A percentile compares a stretch with the other conserved stretches of the same genome.
phyloP scores from a whole-genome alignment of 2,329 filamentous ascomycete genomes.

The Aspergillus felis region DNA sequence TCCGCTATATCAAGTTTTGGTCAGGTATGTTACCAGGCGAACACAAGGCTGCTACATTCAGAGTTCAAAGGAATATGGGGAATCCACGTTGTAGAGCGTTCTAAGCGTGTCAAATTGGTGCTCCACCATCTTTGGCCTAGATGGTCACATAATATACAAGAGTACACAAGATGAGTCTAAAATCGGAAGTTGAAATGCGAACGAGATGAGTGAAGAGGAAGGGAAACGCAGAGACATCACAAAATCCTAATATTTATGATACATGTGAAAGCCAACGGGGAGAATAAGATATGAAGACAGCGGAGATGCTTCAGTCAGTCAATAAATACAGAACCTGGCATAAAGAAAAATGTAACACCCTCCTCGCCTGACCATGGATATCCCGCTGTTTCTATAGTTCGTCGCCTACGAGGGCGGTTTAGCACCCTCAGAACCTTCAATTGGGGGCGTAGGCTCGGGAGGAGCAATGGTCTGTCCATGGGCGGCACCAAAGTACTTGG shows the following conservation, averaged over 20 bases:
- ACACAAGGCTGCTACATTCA: background rate
- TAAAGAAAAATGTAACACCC: background rate
- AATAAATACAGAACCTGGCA: conserved; percentile 25
- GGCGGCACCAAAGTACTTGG: conserved; percentile 78
- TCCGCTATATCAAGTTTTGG: background rate
- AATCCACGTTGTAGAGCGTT: background rate
- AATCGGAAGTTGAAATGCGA: background rate
- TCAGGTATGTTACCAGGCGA: no score
- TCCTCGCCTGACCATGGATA: background rate
- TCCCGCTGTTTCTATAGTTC: background rate
- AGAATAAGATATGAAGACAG: conserved; percentile 20
- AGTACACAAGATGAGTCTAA: conserved; percentile 9
- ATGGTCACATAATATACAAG: conserved; percentile 21
- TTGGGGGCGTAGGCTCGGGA: conserved; percentile 36
- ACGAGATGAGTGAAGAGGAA: conserved; percentile 3
- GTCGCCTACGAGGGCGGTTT: conserved; percentile 11
- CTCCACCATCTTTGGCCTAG: background rate
- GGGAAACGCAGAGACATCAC: conserved; percentile 7
- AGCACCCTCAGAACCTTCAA: conserved; percentile 34
- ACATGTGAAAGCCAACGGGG: conserved; percentile 12
- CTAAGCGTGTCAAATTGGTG: background rate
- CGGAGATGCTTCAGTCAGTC: conserved; percentile 24
- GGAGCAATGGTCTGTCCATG: conserved; percentile 53
- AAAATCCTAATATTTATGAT: conserved; percentile 25
- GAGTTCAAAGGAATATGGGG: background rate